phyloP scores from a whole-genome alignment of 495 filamentous ascomycete genomes.

The Saxophila tyrrhenica region DNA sequence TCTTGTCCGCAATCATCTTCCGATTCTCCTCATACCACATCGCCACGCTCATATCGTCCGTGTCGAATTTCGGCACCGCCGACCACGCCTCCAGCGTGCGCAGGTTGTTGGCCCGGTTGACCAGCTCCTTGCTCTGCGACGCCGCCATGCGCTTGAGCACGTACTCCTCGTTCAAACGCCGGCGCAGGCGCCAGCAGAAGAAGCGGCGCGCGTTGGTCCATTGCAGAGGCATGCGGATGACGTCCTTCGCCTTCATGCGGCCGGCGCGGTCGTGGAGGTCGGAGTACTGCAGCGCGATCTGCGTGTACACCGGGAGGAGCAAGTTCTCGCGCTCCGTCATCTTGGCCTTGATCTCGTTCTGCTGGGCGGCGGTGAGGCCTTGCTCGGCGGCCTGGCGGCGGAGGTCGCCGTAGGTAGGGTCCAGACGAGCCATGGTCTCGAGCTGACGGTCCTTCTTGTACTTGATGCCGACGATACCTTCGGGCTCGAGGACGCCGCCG shows the following conservation, averaged over 20 bases:
- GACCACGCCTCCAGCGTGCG: conserved; percentile 67
- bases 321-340: conserved; percentile 80
- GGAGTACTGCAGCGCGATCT: conserved; percentile 89
- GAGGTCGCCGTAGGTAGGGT: conserved; percentile 68
- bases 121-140: conserved; percentile 34
- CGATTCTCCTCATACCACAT: conserved; percentile 95
- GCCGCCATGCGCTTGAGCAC: conserved; percentile 77
- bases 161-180: conserved; percentile 91
- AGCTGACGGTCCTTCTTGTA: conserved; percentile 95
- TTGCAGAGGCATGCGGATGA: conserved; percentile 68
- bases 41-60: conserved; percentile 73
- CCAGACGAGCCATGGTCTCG: conserved; percentile 93
- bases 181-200: conserved; percentile 99
- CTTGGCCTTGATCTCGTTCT: conserved; percentile 66
- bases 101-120: conserved; percentile 40
- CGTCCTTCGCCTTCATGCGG: conserved; percentile 94
- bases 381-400: conserved; percentile 63
- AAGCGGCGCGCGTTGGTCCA: conserved; percentile 91
- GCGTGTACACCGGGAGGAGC: conserved; percentile 81
- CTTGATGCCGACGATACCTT: conserved; percentile 97
- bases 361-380: conserved; percentile 58
- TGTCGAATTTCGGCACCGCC: conserved; percentile 57
- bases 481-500: conserved; percentile 93
- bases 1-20: conserved; percentile 62
- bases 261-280: conserved; percentile 96